Percentiles rank a stretch among this genome's conserved stretches.
Evolutionary conservation across 202 grass and related monocot species (phyloP).

Genomic region (Zoysia matrella): DNA sequence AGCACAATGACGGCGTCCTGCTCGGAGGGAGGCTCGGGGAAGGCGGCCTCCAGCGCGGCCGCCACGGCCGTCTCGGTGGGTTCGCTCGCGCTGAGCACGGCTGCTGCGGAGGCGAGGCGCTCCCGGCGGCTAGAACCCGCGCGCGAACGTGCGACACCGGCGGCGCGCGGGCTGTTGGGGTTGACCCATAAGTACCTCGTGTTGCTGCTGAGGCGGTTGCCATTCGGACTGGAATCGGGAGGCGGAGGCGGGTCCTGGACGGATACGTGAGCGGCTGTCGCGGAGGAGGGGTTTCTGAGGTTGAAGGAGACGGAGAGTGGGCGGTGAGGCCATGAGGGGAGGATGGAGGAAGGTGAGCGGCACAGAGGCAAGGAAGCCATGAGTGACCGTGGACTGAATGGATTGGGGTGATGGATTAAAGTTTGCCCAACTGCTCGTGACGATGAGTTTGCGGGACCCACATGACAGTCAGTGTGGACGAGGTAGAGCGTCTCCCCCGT

Average conservation of each 20-base stretch:
- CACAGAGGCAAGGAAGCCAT: slow-evolving; percentile 47
- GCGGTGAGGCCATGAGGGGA: slow-evolving; percentile 47
- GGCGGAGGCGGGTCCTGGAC: too few species aligned
- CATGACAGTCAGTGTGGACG: slow-evolving; percentile 8
- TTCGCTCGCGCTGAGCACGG: slow-evolving; percentile 50
- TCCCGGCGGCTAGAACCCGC: slow-evolving; percentile 50
- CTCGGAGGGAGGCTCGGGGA: slow-evolving; percentile 59
- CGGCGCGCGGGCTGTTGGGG: slow-evolving; percentile 80
- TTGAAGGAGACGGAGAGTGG: slow-evolving; percentile 48
- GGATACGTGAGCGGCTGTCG: slow-evolving; percentile 4
- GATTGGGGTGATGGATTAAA: neutral
- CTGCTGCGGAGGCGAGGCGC: slow-evolving; percentile 52
- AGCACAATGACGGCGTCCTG: slow-evolving; percentile 88
- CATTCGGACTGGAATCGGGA: too few species aligned
- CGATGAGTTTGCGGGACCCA: slow-evolving; percentile 18
- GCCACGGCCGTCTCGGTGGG: slow-evolving; percentile 44
- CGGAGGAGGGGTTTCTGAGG: slow-evolving; percentile 37
- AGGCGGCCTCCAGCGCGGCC: slow-evolving; percentile 50
- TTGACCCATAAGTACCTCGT: slow-evolving; percentile 83
- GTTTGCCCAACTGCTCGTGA: neutral
- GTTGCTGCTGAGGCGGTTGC: neutral
- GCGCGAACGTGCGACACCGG: slow-evolving; percentile 42
- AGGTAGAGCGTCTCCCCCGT: too few species aligned
- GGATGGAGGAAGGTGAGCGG: slow-evolving; percentile 55
- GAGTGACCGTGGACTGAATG: slow-evolving; percentile 12